Evolutionary conservation across 2,329 filamentous ascomycete genomes (phyloP).

Genomic region (Fusarium nelsonii): DNA sequence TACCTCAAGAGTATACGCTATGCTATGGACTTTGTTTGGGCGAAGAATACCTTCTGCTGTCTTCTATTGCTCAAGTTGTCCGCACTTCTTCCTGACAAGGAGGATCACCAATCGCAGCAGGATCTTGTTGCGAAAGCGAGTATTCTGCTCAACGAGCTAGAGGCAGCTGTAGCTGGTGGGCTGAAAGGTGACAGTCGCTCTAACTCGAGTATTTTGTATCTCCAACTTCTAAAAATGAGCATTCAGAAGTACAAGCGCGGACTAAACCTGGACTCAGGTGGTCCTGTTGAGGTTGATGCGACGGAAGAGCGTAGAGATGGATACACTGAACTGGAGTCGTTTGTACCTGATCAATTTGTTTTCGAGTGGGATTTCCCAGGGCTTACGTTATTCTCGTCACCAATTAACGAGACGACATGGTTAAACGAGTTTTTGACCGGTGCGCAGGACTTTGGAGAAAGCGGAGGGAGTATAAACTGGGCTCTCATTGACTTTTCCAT

Average conservation of each 20-base stretch:
- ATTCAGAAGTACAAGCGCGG: constrained; percentile 28
- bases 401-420: constrained; percentile 13
- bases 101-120: background rate
- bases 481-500: constrained; percentile 21
- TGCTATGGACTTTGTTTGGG: constrained; percentile 32
- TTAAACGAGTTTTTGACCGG: constrained; percentile 11
- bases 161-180: background rate
- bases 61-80: constrained; percentile 17
- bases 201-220: constrained; percentile 11
- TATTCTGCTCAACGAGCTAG: background rate
- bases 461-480: constrained; percentile 21
- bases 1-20: constrained; percentile 22
- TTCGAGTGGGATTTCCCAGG: constrained; percentile 32
- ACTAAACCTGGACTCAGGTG: background rate
- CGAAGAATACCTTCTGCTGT: constrained; percentile 19
- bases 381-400: constrained; percentile 7
- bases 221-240: constrained; percentile 12
- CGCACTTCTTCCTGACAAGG: background rate
- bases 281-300: rapidly evolving
- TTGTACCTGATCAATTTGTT: constrained; percentile 22
- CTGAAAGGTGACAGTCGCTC: constrained; percentile 6
- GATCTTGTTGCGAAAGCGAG: background rate
- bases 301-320: background rate
- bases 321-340: constrained; percentile 10
- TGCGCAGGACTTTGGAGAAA: constrained; percentile 18